phyloP scores from a whole-genome alignment of 2,329 filamentous ascomycete species.

The Pleurostoma richardsiae region DNA sequence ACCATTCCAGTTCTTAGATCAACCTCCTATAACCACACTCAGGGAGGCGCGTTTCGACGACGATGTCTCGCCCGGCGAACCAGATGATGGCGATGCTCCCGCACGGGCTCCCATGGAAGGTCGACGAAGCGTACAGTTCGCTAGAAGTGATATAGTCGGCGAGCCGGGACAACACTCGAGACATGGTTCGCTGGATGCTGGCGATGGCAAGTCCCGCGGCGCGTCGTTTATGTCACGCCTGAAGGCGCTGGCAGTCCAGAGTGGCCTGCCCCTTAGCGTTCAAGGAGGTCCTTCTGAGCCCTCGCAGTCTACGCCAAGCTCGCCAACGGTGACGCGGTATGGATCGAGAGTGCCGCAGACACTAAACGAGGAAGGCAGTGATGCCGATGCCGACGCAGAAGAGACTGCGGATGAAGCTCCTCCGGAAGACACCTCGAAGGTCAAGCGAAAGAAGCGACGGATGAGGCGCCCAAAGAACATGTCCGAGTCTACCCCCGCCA shows the following conservation, averaged over 20 bases:
- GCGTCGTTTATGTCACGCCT: conserved; percentile 73
- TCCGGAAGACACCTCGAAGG: conserved; percentile 37
- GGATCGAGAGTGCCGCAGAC: conserved; percentile 39
- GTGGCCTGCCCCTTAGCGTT: conserved; percentile 34
- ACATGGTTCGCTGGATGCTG: conserved; percentile 62
- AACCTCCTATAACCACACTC: no score
- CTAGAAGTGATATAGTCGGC: conserved; percentile 43
- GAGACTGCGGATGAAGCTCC: conserved; percentile 78
- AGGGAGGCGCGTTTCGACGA: no score
- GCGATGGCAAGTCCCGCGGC: conserved; percentile 56
- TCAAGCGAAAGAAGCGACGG: conserved; percentile 59
- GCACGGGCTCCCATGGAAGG: conserved; percentile 26
- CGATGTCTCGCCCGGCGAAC: no score
- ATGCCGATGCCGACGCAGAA: conserved; percentile 75
- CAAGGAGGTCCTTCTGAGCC: conserved; percentile 22
- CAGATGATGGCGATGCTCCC: neutral
- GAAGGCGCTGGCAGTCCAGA: conserved; percentile 61
- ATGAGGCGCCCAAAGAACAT: conserved; percentile 49
- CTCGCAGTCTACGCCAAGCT: conserved; percentile 35
- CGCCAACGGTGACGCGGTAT: conserved; percentile 39
- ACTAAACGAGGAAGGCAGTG: conserved; percentile 56
- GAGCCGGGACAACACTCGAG: conserved; percentile 48
- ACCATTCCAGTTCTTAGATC: no score
- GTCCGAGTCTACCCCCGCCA: conserved; percentile 61
- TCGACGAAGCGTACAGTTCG: conserved; percentile 73